phyloP scores from a whole-genome alignment of 441 rosid genomes.

The Pelargonium citronellum region DNA sequence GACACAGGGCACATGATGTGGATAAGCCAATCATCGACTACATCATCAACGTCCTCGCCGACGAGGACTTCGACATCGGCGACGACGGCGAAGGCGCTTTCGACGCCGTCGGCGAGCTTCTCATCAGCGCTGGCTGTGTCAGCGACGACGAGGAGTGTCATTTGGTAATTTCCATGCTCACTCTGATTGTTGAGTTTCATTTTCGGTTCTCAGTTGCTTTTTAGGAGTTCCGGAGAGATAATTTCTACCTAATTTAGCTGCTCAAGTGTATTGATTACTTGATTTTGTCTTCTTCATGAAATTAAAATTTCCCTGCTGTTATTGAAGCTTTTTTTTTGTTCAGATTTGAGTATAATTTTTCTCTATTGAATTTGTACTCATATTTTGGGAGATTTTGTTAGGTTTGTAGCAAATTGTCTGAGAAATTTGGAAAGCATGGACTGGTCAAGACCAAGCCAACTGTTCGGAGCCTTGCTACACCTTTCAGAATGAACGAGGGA shows the following conservation, averaged over 20 bases:
- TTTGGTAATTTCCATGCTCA: conserved; percentile 32
- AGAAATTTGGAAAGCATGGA: conserved; percentile 88
- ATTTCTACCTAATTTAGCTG: no score
- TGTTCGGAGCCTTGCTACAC: conserved; percentile 75
- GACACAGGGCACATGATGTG: conserved; percentile 60
- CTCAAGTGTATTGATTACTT: no score
- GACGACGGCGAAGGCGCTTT: conserved; percentile 88
- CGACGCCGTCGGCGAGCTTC: conserved; percentile 87
- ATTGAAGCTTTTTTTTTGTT: background rate
- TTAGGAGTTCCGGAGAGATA: no score
- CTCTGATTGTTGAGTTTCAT: background rate
- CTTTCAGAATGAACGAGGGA: conserved; percentile 90
- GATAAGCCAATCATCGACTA: conserved; percentile 90
- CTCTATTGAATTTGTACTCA: background rate
- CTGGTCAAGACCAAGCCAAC: conserved; percentile 62
- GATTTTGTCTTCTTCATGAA: no score
- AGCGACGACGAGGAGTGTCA: conserved; percentile 70
- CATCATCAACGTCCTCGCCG: conserved; percentile 94
- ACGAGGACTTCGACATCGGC: conserved; percentile 93
- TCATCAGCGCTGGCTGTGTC: conserved; percentile 79
- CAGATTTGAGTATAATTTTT: background rate
- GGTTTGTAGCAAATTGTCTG: conserved; percentile 74
- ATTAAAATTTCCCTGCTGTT: no score
- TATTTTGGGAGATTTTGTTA: conserved; percentile 27
- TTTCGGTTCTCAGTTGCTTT: background rate